phyloP scores from a whole-genome alignment of 2,329 filamentous ascomycete species.

The Fusarium illudens region DNA sequence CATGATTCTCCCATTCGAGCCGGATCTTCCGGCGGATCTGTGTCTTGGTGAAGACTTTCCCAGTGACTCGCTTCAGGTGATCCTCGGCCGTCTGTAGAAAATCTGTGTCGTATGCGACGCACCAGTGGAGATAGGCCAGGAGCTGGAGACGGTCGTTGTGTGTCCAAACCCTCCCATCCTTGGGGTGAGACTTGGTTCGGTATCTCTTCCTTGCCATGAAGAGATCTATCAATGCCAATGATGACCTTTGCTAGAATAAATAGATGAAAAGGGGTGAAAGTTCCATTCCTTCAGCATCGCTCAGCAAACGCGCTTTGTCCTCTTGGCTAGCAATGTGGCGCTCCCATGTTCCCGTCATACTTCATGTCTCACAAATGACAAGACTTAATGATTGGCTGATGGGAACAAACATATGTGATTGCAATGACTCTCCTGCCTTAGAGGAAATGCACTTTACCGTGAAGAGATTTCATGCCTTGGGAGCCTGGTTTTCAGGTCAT shows the following conservation, averaged over 20 bases:
- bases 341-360: not conserved
- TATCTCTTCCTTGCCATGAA: not conserved
- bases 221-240: not conserved
- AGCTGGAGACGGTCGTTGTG: not conserved
- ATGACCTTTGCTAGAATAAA: no score
- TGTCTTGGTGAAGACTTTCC: not conserved
- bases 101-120: not conserved
- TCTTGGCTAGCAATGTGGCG: not conserved
- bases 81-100: not conserved
- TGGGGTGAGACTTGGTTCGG: no score
- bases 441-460: not conserved
- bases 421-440: not conserved
- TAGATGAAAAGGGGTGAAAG: not conserved
- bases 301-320: not conserved
- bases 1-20: fast-evolving
- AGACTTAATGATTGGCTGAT: not conserved
- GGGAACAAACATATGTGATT: not conserved
- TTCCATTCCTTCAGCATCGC: not conserved
- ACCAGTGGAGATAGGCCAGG: slow-evolving; percentile 1
- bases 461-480: not conserved
- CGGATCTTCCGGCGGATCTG: not conserved
- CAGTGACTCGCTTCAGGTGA: not conserved
- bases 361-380: not conserved
- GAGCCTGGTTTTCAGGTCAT: not conserved
- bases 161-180: not conserved